phyloP scores from a whole-genome alignment of 2,329 filamentous ascomycete species.

The Aspergillus novoparasiticus region DNA sequence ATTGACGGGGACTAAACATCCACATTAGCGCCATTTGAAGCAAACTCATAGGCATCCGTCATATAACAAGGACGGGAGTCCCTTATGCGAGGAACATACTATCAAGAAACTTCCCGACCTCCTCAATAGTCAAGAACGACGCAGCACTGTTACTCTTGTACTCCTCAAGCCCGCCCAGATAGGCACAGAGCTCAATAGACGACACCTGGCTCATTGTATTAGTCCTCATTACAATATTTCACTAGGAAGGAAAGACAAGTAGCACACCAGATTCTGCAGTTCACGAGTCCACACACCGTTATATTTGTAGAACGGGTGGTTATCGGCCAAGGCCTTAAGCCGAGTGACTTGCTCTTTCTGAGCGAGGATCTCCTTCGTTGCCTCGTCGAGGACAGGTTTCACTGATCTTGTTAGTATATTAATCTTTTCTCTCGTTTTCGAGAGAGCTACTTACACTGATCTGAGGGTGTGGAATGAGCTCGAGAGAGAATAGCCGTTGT shows the following conservation, averaged over 20 bases:
- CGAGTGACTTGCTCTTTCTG: constrained; percentile 71
- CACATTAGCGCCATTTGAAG: constrained; percentile 4
- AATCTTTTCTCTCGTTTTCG: background rate
- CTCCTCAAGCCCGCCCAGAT: constrained; percentile 74
- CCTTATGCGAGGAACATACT: constrained; percentile 54
- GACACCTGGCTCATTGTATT: constrained; percentile 48
- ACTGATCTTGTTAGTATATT: constrained; percentile 52
- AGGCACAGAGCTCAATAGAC: constrained; percentile 66
- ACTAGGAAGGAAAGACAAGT: background rate
- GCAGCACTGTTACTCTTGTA: constrained; percentile 57
- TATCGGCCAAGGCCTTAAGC: constrained; percentile 72
- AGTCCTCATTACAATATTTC: background rate
- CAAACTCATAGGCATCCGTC: background rate
- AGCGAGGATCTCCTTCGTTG: constrained; percentile 69
- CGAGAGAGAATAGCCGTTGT: constrained; percentile 82
- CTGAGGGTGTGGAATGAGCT: constrained; percentile 81
- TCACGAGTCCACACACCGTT: constrained; percentile 83
- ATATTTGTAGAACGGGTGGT: constrained; percentile 98
- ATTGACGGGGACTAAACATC: constrained; percentile 76
- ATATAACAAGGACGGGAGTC: constrained; percentile 10
- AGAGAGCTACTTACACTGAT: constrained; percentile 54
- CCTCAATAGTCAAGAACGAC: constrained; percentile 82
- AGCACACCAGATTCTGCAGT: constrained; percentile 73
- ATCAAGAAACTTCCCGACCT: constrained; percentile 76
- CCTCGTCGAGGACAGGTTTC: constrained; percentile 66